Evolutionary conservation across 176 grass and related monocot genomes (phyloP), one percentile per base, ranked within the genome.

Genomic region (Musa itinerans): DNA sequence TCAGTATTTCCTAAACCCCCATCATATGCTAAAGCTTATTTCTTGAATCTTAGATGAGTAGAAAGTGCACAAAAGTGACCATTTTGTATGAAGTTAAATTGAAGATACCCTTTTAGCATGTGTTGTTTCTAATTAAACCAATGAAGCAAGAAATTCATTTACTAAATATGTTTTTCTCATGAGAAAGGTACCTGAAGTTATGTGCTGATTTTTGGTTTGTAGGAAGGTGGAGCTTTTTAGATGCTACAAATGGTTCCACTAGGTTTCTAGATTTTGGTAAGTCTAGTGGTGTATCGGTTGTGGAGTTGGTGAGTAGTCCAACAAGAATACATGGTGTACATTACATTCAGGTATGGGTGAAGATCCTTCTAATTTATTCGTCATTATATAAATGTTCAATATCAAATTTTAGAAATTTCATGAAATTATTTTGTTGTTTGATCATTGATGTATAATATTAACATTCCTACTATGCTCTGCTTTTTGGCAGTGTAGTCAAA

Each of bases 251-350:
- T 89, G 83, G 78, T 74, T 99, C 96, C 2, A 92, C 96, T 73
- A 91, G 87, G 50, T 95, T 99, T 76, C 86, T 95, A 83, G 89
- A 99, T 78, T 99, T 93, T 78, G 72, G 69, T 48, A 83, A 89
- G 87, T 78, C 83, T 83, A 83, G 87, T 65, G 90, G 96, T 68
- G 81, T 86, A 56, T 95, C 89, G 7, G 86, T 95, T 86, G 80
- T 99, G 75, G 96, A 99, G 79, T 87, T 99, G 78, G 68, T 99
- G 66, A 99, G 89, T 81, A 84, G 83, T 67, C 85, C 91, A 19
- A 91, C 96, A 84, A 99, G 89, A 81, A 94, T 99, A 84, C 90
- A 83, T 2, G 96, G 96, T 52, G 91, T 99, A 56, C 96, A 99
- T 72, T 92, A 99, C 86, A 86, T 99, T 89, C 88, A 89, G 96